Conservation (phyloP, 768 basidiomycete species). For the Mycena epipterygia region DNA sequence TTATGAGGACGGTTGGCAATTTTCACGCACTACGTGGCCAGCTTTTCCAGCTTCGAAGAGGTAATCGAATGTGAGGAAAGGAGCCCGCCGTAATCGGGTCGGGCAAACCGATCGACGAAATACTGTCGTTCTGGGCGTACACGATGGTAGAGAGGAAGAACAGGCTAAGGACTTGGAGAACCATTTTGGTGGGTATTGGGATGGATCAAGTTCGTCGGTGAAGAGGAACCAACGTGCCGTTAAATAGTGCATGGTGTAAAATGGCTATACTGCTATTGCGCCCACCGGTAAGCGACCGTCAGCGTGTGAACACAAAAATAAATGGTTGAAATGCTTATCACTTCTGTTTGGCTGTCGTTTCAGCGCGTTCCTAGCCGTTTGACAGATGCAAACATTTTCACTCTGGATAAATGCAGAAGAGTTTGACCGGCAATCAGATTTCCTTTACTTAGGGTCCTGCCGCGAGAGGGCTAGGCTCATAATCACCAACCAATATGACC, state of each 20-base stretch:
- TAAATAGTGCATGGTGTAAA: neutral
- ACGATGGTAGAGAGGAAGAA: neutral
- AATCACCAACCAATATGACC: too few species aligned
- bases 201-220: neutral
- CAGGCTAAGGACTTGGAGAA: neutral
- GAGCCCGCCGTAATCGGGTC: neutral
- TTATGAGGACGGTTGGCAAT: neutral
- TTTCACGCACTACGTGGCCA: neutral
- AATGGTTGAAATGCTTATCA: too few species aligned
- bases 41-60: neutral
- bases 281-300: too few species aligned
- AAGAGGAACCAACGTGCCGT: neutral
- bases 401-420: too few species aligned
- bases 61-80: neutral
- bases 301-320: too few species aligned
- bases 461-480: too few species aligned
- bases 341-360: too few species aligned
- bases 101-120: neutral
- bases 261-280: too few species aligned
- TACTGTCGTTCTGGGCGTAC: neutral
- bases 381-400: too few species aligned
- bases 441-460: too few species aligned
- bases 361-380: too few species aligned
- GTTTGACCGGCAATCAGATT: too few species aligned
- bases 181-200: constrained; percentile 1